phyloP scores from a whole-genome alignment of 2,329 filamentous ascomycete species.

The Cercospora sp. region DNA sequence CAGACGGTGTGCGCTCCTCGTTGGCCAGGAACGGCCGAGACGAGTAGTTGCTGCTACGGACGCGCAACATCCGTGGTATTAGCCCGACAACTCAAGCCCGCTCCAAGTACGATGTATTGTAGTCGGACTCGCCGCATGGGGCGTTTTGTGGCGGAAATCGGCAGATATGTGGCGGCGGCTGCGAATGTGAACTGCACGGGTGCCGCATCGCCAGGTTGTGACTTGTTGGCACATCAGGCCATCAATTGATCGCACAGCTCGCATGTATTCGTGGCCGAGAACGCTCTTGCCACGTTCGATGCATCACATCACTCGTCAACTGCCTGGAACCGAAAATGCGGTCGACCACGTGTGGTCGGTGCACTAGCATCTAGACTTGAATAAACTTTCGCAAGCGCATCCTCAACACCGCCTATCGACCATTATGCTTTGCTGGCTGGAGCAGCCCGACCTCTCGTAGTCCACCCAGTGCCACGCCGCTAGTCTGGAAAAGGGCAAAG shows the following conservation, averaged over 20 bases:
- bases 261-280: not conserved
- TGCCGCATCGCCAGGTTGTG: not conserved
- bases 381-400: constrained; percentile 2
- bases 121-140: not conserved
- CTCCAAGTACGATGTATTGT: not conserved
- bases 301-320: not conserved
- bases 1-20: not conserved
- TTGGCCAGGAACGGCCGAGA: not conserved
- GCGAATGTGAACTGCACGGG: not conserved
- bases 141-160: not conserved
- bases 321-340: not conserved
- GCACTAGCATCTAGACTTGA: constrained; percentile 6
- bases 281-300: not conserved
- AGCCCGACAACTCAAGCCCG: not conserved
- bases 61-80: not conserved
- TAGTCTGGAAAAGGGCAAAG: not conserved
- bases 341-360: not conserved
- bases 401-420: not conserved
- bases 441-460: not conserved
- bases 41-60: not conserved
- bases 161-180: not conserved
- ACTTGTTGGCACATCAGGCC: not conserved
- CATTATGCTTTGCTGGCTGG: constrained; percentile 3
- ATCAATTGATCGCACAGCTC: not conserved
- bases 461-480: not conserved